Evolutionary conservation across 2,329 filamentous ascomycete species (phyloP).

Genomic region (Clonostachys byssicola): DNA sequence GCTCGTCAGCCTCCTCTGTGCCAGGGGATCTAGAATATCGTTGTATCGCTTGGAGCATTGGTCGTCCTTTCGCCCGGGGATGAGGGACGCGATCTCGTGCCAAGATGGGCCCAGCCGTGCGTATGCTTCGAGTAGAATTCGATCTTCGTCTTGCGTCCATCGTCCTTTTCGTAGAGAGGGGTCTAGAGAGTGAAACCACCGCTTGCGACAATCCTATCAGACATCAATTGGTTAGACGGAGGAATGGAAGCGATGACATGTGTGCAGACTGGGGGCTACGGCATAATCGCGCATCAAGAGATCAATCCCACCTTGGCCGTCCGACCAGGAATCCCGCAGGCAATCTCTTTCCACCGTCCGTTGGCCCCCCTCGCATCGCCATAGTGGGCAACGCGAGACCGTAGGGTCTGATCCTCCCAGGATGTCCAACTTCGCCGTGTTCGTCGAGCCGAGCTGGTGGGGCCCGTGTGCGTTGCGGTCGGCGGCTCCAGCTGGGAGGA

Average conservation of each 20-base stretch:
- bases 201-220: constrained; percentile 17
- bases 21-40: constrained; percentile 17
- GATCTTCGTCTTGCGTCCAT: constrained; percentile 19
- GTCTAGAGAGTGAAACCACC: constrained; percentile 21
- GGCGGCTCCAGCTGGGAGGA: too few species aligned
- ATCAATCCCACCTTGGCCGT: constrained; percentile 16
- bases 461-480: too few species aligned
- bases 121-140: constrained; percentile 17
- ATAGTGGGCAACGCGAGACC: constrained; percentile 16
- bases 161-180: constrained; percentile 17
- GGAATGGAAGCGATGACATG: not conserved
- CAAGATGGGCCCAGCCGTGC: constrained; percentile 15
- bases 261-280: not conserved
- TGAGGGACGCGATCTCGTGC: constrained; percentile 17
- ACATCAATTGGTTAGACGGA: not conserved
- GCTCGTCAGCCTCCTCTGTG: constrained; percentile 14
- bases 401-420: constrained; percentile 16
- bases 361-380: constrained; percentile 15
- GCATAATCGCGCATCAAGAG: too few species aligned
- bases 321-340: constrained; percentile 12
- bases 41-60: constrained; percentile 21
- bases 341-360: constrained; percentile 19
- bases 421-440: constrained; percentile 15
- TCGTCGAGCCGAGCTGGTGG: constrained; percentile 1
- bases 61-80: constrained; percentile 19